Evolutionary conservation across 768 basidiomycete genomes (phyloP), one percentile per base, ranked within the genome.

Genomic region (Tricholoma sp.): DNA sequence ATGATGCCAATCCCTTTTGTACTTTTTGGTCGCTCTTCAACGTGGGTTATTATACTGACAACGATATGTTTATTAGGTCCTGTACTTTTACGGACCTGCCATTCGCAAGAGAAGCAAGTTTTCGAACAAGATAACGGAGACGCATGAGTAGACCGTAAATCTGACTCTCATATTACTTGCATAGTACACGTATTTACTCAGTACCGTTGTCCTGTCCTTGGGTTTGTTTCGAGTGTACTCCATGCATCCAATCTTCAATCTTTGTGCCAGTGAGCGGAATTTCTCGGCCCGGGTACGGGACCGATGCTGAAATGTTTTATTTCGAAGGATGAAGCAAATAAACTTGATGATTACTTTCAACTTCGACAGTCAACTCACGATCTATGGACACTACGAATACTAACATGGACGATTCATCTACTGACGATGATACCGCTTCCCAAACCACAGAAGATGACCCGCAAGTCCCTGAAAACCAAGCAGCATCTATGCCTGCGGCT

Each of bases 361-460:
- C 15, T 39, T 39, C 56, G 58, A 34, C 34, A n/a, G n/a, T n/a
- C n/a, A n/a, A n/a, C n/a, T n/a, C n/a, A 47, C 49, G 47, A 24
- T 53, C 49, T 32, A 78, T 80, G 78, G 75, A 78, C 65, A 73
- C 76, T 47, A 63, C 72, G 37, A 29, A 31, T 17, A 74, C 72
- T 66, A 75, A 75, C 51, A 75, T 79, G 69, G 79, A 79, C 58
- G 79, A 79, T 56, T 80, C 79, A 13, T 79, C 79, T 6, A 79
- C 77, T 15, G 80, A 81, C 58, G 81, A 80, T 59, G 80, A 91
- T 62, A 84, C 81, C 31, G 85, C 85, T 1, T 92, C 89, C 5
- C 89, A 92, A 63, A 89, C 89, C 0, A 92, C 90, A 3, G 90
- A 92, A 70, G 90, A 92, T 59, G 90, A 92, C 54, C 88, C 88